Conservation (phyloP, 1,139 yeast genomes). For the Debaryomycetaceae sp. region DNA sequence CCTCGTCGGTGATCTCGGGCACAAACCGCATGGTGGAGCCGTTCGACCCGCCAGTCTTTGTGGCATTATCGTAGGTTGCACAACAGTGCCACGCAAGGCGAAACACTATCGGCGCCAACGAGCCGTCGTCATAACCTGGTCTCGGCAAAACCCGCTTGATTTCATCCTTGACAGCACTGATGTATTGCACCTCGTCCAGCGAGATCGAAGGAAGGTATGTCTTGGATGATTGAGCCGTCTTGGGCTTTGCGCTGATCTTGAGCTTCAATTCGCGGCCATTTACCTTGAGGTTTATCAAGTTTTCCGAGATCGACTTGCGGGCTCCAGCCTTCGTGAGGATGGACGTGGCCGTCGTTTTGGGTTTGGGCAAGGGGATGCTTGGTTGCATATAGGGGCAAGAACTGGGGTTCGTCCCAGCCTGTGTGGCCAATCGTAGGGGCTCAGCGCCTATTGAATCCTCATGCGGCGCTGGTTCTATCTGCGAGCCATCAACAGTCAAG, state of each 20-base stretch:
- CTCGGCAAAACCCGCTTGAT: constrained; percentile 14
- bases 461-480: too few species aligned
- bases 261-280: constrained; percentile 5
- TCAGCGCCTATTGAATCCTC: too few species aligned
- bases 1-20: constrained; percentile 45
- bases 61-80: constrained; percentile 54
- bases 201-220: constrained; percentile 9
- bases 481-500: too few species aligned
- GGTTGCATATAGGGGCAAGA: too few species aligned
- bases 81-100: constrained; percentile 71
- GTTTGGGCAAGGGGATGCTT: too few species aligned
- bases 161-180: constrained; percentile 13
- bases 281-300: constrained; percentile 6
- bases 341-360: too few species aligned
- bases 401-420: too few species aligned
- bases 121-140: constrained; percentile 53
- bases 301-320: not conserved
- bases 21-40: constrained; percentile 63
- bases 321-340: too few species aligned
- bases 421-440: too few species aligned
- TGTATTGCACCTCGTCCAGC: constrained; percentile 11
- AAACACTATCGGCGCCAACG: constrained; percentile 59
- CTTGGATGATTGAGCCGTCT: not conserved
- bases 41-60: constrained; percentile 63
- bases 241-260: constrained; percentile 3